phyloP scores from a whole-genome alignment of 371 early-diverging fungal species.

The Blakeslea trispora region DNA sequence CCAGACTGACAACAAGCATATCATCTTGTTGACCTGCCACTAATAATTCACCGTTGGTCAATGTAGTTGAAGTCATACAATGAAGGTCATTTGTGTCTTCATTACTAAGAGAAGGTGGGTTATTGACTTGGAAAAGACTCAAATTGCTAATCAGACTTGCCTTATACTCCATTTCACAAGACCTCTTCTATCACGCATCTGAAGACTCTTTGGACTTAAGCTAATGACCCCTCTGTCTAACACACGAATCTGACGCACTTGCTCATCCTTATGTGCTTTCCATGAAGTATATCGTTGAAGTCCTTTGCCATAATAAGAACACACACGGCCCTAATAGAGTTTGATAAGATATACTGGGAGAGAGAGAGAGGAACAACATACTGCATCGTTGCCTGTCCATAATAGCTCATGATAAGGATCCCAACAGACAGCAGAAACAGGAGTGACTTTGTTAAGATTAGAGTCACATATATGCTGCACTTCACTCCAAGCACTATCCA shows the following conservation, averaged over 20 bases:
- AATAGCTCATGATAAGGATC: conserved; percentile 81
- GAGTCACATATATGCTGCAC: conserved; percentile 50
- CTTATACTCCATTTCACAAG: conserved; percentile 70
- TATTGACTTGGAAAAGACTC: no score
- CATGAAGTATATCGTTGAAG: conserved; percentile 71
- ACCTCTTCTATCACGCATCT: conserved; percentile 71
- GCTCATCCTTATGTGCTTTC: conserved; percentile 63
- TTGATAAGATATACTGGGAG: not conserved
- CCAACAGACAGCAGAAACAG: conserved; percentile 63
- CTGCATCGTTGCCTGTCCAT: conserved; percentile 79
- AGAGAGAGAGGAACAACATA: conserved; percentile 30
- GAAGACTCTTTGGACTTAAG: conserved; percentile 65
- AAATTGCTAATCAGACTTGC: conserved; percentile 42
- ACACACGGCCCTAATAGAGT: conserved; percentile 57
- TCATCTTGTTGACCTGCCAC: conserved; percentile 68
- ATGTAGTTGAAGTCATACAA: conserved; percentile 66
- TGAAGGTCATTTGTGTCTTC: conserved; percentile 62
- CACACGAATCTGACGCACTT: conserved; percentile 67
- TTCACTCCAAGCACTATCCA: conserved; percentile 53
- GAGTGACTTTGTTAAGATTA: conserved; percentile 44
- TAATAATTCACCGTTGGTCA: conserved; percentile 68
- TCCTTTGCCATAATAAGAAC: conserved; percentile 60
- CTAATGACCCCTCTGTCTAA: conserved; percentile 70
- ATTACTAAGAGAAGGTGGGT: no score
- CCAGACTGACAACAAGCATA: conserved; percentile 65